phyloP scores from a whole-genome alignment of 73 alveolate genomes.

The Uronychia binucleata region DNA sequence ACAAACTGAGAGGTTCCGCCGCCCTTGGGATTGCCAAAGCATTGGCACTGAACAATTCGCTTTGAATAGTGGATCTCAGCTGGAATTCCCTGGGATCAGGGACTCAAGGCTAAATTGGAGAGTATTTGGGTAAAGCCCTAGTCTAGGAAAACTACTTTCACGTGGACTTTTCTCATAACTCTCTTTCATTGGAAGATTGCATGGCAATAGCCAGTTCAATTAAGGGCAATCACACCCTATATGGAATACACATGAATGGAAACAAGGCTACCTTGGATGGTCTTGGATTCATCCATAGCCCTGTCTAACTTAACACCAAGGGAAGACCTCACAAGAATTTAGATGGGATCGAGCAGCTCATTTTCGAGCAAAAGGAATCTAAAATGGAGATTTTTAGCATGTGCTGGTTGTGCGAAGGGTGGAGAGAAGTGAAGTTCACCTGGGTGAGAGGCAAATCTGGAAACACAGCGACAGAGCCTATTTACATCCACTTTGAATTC shows the following conservation, averaged over 20 bases:
- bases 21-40: constrained; percentile 13
- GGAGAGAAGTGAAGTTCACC: constrained; percentile 88
- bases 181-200: constrained; percentile 8
- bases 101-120: constrained; percentile 18
- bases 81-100: constrained; percentile 66
- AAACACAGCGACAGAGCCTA: constrained; percentile 54
- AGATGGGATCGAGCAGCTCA: neutral
- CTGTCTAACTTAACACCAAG: neutral
- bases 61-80: constrained; percentile 42
- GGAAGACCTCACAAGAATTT: neutral
- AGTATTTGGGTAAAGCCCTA: constrained; percentile 29
- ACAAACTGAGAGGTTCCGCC: constrained; percentile 16
- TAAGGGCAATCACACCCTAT: constrained; percentile 34
- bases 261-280: constrained; percentile 40
- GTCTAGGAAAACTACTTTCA: constrained; percentile 16
- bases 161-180: constrained; percentile 23
- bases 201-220: constrained; percentile 7
- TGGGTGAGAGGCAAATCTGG: constrained; percentile 54
- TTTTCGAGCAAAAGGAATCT: neutral
- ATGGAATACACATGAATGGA: constrained; percentile 56
- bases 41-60: constrained; percentile 7
- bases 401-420: constrained; percentile 93
- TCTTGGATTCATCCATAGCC: constrained; percentile 19
- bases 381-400: constrained; percentile 5
- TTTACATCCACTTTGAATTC: constrained; percentile 81